Evolutionary conservation across 169 alveolate genomes (phyloP).

Genomic region (Eimeria sp.): DNA sequence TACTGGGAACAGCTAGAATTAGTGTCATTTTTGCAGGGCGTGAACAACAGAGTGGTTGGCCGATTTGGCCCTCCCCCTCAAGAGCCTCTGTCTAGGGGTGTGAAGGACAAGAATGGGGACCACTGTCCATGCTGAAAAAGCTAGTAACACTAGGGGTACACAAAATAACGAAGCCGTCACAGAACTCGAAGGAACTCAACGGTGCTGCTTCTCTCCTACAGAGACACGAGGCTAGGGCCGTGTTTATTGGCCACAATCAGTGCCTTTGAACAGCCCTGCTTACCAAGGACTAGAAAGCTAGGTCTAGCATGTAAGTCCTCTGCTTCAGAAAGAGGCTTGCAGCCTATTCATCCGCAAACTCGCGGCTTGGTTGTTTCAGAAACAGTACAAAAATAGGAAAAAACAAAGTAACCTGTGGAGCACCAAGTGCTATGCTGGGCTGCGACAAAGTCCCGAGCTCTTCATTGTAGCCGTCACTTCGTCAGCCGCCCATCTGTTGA

Average conservation of each 20-base stretch:
- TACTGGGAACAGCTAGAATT: background rate
- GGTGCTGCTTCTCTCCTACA: background rate
- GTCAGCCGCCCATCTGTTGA: background rate
- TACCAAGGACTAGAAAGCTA: background rate
- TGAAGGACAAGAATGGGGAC: background rate
- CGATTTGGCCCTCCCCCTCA: background rate
- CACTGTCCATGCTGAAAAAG: background rate
- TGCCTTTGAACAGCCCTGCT: background rate
- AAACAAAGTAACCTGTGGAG: background rate
- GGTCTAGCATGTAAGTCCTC: background rate
- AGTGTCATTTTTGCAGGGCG: background rate
- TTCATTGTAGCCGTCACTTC: conserved; percentile 2
- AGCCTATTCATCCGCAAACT: background rate
- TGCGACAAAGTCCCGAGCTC: background rate
- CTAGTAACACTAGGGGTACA: background rate
- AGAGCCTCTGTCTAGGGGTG: background rate
- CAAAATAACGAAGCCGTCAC: background rate
- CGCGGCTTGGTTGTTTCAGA: background rate
- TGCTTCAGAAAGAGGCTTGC: background rate
- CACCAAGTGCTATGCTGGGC: background rate
- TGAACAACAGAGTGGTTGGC: background rate
- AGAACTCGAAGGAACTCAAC: background rate
- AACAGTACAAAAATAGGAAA: background rate
- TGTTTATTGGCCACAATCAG: background rate
- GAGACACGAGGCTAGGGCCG: background rate